Percentiles rank a stretch among this genome's conserved stretches.
phyloP scores from a whole-genome alignment of 257 asterid species.

The Mitragyna speciosa region DNA sequence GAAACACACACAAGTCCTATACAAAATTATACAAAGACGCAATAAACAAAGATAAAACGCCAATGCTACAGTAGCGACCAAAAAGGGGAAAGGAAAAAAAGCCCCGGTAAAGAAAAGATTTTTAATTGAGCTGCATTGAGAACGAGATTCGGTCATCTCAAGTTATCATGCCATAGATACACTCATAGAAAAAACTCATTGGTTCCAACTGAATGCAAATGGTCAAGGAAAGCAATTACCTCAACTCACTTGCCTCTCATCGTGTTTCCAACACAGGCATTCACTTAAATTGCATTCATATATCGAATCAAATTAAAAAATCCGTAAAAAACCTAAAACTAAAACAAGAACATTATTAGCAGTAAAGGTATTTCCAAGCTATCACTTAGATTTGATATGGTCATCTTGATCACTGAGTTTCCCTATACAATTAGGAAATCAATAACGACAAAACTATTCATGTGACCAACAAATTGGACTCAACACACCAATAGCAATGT shows the following conservation, averaged over 20 bases:
- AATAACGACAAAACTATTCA: not conserved
- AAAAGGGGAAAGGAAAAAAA: no score
- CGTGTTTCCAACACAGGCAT: not conserved
- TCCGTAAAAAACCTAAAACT: not conserved
- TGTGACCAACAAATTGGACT: not conserved
- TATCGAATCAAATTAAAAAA: not conserved
- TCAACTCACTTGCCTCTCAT: not conserved
- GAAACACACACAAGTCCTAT: no score
- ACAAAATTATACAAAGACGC: not conserved
- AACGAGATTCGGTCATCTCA: not conserved
- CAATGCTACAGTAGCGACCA: not conserved
- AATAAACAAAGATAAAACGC: not conserved
- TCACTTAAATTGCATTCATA: not conserved
- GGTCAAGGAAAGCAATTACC: not conserved
- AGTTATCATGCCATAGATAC: not conserved
- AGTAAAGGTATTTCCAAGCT: not conserved
- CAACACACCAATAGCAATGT: no score
- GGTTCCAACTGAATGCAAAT: not conserved
- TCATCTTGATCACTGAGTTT: not conserved
- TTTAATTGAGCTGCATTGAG: not conserved
- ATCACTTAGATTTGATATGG: not conserved
- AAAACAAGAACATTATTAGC: not conserved
- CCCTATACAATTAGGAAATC: not conserved
- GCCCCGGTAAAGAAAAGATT: not conserved
- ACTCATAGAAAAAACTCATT: not conserved